Base-by-base conservation (phyloP, 176 grass and related monocot species). In the Puya raimondii region DNA sequence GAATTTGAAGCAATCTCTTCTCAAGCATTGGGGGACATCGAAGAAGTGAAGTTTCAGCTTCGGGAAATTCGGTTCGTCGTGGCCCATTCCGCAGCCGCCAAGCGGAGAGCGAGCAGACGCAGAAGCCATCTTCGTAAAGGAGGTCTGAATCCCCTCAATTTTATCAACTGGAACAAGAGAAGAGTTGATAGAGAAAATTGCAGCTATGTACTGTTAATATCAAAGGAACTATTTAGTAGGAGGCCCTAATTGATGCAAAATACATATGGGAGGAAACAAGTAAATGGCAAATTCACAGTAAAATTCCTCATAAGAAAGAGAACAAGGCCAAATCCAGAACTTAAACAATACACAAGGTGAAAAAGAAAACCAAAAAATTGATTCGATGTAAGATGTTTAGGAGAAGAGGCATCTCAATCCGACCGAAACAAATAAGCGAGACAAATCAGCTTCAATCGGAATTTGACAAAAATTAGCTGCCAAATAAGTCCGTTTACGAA, bases 91-190 rank as follows among this genome's bases (percentile, higher is more conserved):
- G n/a, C 67, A 69, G 27, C 42, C 18, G 51, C n/a, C 29, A 47
- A 63, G 65, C 11, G 42, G 57, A 73, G 10, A 64, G 16, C 42
- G 50, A 57, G 64, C 27, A 73, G 72, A 73, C 7, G 65, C 79
- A 25, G n/a, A 51, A 54, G 51, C 78, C 83, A 81, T 81, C 69
- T 3, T n/a, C 56, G 49, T 16, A 27, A 66, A 9, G 5, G 68
- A 13, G 12, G 47, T 72, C 77, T 76, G 71, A 8, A 18, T 18
- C 54, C 14, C 20, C 54, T 59, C 54, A 59, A 59, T 59, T 58
- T 17, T 58, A 58, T 17, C 12, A 57, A 57, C 14, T 14, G 53
- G 53, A 57, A 57, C 8, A 17, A 20, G 18, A 58, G 20, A 9
- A n/a, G 53, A 58, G 14, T 6, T 29, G 29, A 33, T 33, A 33